Evolutionary conservation across 257 asterid species (phyloP).

Genomic region (Solanum gandarillasii): DNA sequence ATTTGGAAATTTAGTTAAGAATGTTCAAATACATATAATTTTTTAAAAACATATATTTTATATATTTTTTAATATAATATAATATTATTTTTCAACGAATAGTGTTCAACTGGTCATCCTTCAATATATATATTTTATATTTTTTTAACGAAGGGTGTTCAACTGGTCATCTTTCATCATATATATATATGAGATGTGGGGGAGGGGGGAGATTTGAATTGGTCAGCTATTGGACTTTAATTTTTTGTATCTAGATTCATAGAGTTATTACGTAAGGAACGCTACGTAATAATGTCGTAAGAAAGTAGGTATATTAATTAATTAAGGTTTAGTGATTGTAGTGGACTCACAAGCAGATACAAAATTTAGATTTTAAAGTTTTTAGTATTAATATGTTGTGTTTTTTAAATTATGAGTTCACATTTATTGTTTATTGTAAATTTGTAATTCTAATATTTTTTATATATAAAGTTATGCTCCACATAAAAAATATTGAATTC

Average conservation of each 20-base stretch:
- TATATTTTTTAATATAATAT: too few relatives aligned
- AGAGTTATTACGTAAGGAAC: not conserved
- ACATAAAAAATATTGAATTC: not conserved
- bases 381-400: too few relatives aligned
- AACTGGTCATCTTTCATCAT: too few relatives aligned
- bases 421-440: not conserved
- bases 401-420: not conserved
- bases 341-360: not conserved
- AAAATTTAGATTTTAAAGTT: not conserved
- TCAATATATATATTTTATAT: too few relatives aligned
- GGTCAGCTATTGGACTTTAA: not conserved
- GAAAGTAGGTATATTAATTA: not conserved
- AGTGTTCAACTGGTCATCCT: too few relatives aligned
- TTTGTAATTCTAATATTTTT: not conserved
- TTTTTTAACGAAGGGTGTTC: too few relatives aligned
- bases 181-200: too few relatives aligned
- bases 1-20: not conserved
- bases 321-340: not conserved
- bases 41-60: too few relatives aligned
- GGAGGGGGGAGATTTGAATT: slow-evolving; percentile 13
- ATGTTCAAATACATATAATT: too few relatives aligned
- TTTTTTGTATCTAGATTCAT: not conserved
- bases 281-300: not conserved
- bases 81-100: too few relatives aligned
- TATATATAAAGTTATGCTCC: not conserved